phyloP scores from a whole-genome alignment of 257 asterid species.

The Pogostemon cablin region DNA sequence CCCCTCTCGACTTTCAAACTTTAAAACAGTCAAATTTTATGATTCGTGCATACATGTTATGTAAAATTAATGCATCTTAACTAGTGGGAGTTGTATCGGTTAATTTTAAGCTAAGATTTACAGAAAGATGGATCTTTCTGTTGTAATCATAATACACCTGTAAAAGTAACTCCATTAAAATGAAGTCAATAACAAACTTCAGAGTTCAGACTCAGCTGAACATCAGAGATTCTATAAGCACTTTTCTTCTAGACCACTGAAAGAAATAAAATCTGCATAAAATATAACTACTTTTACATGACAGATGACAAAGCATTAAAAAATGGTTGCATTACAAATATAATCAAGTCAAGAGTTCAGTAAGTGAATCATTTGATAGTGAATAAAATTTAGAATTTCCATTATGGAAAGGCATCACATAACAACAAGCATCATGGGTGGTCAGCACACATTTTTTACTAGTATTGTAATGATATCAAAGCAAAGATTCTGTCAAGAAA shows the following conservation, averaged over 20 bases:
- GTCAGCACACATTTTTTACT: neutral
- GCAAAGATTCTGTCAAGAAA: neutral
- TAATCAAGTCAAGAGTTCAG: neutral
- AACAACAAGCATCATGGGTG: neutral
- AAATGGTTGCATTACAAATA: neutral
- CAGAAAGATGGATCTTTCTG: neutral
- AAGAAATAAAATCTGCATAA: neutral
- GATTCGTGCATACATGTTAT: neutral
- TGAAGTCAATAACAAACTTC: neutral
- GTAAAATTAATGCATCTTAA: conserved; percentile 3
- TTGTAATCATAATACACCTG: neutral
- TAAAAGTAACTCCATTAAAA: neutral
- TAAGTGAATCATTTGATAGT: neutral
- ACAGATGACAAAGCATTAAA: neutral
- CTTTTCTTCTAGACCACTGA: neutral
- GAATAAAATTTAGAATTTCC: neutral
- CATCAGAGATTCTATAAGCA: neutral
- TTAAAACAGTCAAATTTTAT: neutral
- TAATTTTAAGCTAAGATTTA: too few relatives aligned
- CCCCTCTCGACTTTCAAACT: neutral
- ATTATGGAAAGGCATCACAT: neutral
- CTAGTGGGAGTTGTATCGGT: too few relatives aligned
- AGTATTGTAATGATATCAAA: neutral
- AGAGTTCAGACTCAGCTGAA: neutral
- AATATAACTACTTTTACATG: neutral